Conservation (phyloP, 1,284 basidiomycete species). For the Quambalaria eucalypti region DNA sequence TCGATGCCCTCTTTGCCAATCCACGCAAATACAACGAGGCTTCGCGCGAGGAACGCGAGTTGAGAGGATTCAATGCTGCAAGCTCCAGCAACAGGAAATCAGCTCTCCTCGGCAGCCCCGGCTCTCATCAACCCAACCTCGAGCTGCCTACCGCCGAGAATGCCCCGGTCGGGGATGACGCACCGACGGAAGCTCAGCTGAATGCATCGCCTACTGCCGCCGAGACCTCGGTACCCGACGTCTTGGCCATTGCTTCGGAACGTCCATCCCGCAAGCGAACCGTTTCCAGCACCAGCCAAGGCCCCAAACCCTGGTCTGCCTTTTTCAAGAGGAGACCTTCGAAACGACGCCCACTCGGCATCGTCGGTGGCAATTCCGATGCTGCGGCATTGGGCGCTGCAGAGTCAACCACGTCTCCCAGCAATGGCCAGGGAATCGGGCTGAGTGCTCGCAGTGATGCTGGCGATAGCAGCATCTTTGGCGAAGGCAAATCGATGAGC, state of each 20-base stretch:
- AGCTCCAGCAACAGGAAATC: no score
- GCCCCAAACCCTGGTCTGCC: conserved; percentile 11
- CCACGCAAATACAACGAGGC: conserved; percentile 27
- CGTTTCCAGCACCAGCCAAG: conserved; percentile 19
- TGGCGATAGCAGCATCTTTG: conserved; percentile 18
- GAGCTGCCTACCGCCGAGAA: neutral
- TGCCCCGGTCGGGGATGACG: neutral
- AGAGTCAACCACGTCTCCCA: no score
- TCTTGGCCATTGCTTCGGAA: conserved; percentile 6
- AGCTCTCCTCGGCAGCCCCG: no score
- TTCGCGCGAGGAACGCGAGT: conserved; percentile 17
- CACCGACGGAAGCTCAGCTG: neutral
- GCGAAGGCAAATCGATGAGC: conserved; percentile 23
- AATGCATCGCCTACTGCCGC: conserved; percentile 2
- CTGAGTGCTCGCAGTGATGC: neutral
- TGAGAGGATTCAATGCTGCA: conserved; percentile 13
- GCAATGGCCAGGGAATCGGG: neutral
- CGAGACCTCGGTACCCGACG: conserved; percentile 9
- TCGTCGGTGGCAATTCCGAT: conserved; percentile 8
- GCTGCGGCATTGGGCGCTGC: no score
- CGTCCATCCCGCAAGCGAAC: conserved; percentile 11
- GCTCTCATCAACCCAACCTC: neutral
- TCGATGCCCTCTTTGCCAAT: conserved; percentile 32
- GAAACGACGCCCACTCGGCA: conserved; percentile 20
- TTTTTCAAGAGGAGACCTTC: conserved; percentile 23